Evolutionary conservation across 2,329 filamentous ascomycete genomes (phyloP), one percentile per base, ranked within the genome.

Genomic region (Blastomyces emzantsi): DNA sequence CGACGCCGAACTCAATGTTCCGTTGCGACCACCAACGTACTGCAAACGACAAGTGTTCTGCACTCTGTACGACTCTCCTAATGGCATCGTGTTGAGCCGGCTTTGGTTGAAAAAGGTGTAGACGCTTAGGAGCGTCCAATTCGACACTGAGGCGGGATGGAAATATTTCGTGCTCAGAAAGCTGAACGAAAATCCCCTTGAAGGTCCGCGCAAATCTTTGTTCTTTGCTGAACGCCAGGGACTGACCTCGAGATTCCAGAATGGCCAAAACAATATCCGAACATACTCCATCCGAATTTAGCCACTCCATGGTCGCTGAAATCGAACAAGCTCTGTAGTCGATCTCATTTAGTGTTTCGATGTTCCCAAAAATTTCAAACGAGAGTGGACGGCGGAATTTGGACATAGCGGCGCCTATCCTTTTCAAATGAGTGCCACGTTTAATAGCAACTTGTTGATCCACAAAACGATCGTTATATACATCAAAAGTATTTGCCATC

Each of bases 11-110:
- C 4, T 58, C 41, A 45, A 19, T 9, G n/a, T 45, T 6, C 36
- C 7, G 56, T 45, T 58, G 28, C 17, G 56, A 45, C 56, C 56
- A 58, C 56, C 56, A 58, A 43, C 39, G 39, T 28, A 45, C 11
- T 41, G 36, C 22, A 58, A 58, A 58, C 13, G 56, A 58, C 39
- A 58, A 28, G 39, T 58, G 33, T 41, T 58, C 56, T 17, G 56
- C 33, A n/a, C 22, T 58, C n/a, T 58, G 56, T 19, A 58, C 36
- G 13, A 45, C 22, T 22, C 39, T 39, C 22, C n/a, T 41, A 11
- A 45, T 58, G 15, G 36, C 22, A 39, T 58, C 9, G n/a, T 19
- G 39, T 58, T 58, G 36, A 45, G 22, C 17, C 41, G 45, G 11
- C 11, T 19, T 25, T 13, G 39, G 22, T 45, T 39, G 33, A 43